These are phyloP conservation scores for Piloderma croceum DNA, from an alignment of 768 basidiomycete genomes.

Conservation along the genomic window DNA sequence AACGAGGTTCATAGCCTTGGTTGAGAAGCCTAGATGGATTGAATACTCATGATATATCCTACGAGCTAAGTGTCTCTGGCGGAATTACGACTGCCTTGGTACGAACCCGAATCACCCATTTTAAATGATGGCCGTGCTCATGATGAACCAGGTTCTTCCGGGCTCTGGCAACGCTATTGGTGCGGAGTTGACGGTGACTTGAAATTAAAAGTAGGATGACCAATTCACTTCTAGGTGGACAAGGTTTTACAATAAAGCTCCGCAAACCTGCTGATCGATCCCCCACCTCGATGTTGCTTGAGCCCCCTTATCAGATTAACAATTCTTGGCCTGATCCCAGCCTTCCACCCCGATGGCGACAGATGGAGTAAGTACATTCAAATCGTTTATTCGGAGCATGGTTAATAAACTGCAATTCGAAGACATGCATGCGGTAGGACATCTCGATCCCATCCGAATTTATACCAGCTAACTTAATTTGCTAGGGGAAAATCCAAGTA, in stretches of 20 bases:
- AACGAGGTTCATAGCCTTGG: constrained; percentile 47
- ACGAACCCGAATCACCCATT: no score
- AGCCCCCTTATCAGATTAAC: constrained; percentile 43
- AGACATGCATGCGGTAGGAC: constrained; percentile 42
- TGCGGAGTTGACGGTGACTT: no score
- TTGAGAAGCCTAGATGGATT: constrained; percentile 60
- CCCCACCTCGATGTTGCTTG: constrained; percentile 42
- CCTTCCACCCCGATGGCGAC: constrained; percentile 34
- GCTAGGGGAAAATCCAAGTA: constrained; percentile 46
- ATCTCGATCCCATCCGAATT: constrained; percentile 1
- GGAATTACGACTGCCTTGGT: constrained; percentile 5
- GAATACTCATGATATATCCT: constrained; percentile 61
- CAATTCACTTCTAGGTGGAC: constrained; percentile 32
- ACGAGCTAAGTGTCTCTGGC: constrained; percentile 51
- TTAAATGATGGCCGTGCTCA: no score
- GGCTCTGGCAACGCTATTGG: constrained; percentile 28
- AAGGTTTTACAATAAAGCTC: constrained; percentile 48
- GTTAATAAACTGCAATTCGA: constrained; percentile 1
- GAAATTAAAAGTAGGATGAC: no score
- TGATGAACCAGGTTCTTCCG: constrained; percentile 34
- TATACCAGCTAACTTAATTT: no score
- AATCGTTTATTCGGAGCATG: no score
- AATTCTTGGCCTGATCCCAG: constrained; percentile 20
- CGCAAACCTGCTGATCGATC: constrained; percentile 43
- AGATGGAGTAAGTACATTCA: constrained; percentile 38